Percentiles rank a stretch among this genome's conserved stretches.
These are phyloP conservation scores for Thielaviopsis punctulata DNA, from an alignment of 2,329 filamentous ascomycete species.

Conservation along the genomic window DNA sequence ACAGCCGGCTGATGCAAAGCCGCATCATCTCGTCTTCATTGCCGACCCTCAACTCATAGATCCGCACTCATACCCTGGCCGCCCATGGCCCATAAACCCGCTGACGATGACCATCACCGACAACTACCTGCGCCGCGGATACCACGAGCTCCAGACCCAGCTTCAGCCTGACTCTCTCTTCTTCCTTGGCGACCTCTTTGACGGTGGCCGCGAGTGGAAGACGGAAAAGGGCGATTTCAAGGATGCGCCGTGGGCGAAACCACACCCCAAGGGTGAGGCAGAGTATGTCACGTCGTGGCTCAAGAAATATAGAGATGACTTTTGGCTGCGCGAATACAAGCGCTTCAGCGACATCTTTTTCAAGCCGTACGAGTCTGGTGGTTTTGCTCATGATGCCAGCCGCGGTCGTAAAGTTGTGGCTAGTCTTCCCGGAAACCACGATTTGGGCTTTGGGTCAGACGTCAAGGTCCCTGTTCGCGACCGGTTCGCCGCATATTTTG, in stretches of 20 bases:
- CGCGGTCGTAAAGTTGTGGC: constrained; percentile 63
- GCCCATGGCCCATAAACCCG: constrained; percentile 41
- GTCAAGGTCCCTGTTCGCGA: constrained; percentile 67
- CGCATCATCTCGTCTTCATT: constrained; percentile 70
- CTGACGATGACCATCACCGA: constrained; percentile 53
- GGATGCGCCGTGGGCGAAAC: constrained; percentile 40
- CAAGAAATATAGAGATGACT: constrained; percentile 59
- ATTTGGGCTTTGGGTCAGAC: constrained; percentile 75
- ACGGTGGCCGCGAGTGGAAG: constrained; percentile 90
- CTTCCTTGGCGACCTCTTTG: constrained; percentile 88
- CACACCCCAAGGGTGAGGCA: constrained; percentile 33
- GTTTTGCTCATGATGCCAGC: constrained; percentile 37
- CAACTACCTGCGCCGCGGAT: constrained; percentile 73
- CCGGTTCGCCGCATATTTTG: constrained; percentile 77
- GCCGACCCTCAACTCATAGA: constrained; percentile 88
- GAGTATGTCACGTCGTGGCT: constrained; percentile 47
- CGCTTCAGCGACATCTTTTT: constrained; percentile 81
- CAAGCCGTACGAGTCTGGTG: constrained; percentile 28
- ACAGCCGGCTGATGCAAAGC: constrained; percentile 59
- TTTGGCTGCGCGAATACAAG: constrained; percentile 73
- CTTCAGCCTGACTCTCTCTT: constrained; percentile 76
- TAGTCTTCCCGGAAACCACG: constrained; percentile 85
- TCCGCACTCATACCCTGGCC: constrained; percentile 82
- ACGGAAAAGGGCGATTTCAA: constrained; percentile 44
- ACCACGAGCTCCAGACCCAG: constrained; percentile 55